These are phyloP conservation scores for Peniophora sp. DNA, from an alignment of 1,284 basidiomycete genomes.

Conservation along the genomic window DNA sequence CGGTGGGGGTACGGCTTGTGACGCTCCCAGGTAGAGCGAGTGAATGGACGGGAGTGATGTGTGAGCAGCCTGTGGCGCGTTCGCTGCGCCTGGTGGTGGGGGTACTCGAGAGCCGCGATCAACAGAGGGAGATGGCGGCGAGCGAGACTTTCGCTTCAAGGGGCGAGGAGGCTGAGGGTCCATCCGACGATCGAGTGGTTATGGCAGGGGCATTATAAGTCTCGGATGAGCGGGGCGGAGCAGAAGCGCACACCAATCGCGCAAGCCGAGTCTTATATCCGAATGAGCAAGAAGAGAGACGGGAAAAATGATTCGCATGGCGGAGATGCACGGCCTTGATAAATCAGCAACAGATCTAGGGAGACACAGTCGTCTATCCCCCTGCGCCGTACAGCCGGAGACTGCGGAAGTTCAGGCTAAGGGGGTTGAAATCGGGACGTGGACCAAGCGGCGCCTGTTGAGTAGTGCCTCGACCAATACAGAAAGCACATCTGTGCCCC, in stretches of 20 bases:
- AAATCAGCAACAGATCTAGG: neutral
- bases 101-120: too few species aligned
- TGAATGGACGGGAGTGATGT: constrained; percentile 55
- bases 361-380: neutral
- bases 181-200: constrained; percentile 7
- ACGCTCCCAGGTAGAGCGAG: constrained; percentile 41
- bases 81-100: too few species aligned
- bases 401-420: too few species aligned
- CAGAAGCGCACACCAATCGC: constrained; percentile 1
- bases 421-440: too few species aligned
- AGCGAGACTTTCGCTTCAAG: constrained; percentile 13
- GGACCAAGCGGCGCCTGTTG: too few species aligned
- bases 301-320: neutral
- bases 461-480: too few species aligned
- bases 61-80: constrained; percentile 6
- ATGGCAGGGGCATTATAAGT: constrained; percentile 4
- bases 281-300: neutral
- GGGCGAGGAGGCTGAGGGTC: constrained; percentile 10
- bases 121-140: constrained; percentile 8
- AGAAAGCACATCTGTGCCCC: too few species aligned
- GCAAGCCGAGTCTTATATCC: neutral
- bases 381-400: neutral
- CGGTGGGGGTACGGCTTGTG: constrained; percentile 27
- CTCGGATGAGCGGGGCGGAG: constrained; percentile 6
- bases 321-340: neutral